phyloP scores from a whole-genome alignment of 345 rosid genomes.

The Pistacia integerrima region DNA sequence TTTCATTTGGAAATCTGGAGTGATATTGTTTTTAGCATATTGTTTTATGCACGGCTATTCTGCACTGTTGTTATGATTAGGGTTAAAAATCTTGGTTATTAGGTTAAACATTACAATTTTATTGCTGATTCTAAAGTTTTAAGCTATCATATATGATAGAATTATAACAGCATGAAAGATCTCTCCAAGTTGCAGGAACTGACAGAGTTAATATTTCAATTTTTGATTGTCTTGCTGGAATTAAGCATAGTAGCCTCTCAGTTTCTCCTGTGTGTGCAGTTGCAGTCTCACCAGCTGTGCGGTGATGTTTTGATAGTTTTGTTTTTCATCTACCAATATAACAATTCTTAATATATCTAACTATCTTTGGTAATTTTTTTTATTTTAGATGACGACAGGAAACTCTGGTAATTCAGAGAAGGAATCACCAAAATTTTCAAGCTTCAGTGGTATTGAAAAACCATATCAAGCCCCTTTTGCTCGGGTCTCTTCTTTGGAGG shows the following conservation, averaged over 20 bases:
- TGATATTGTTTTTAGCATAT: not conserved
- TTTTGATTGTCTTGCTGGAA: conserved; percentile 1
- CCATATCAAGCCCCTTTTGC: conserved; percentile 76
- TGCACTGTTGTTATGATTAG: not conserved
- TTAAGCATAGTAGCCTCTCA: not conserved
- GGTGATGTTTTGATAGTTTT: conserved; percentile 6
- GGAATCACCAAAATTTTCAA: conserved; percentile 46
- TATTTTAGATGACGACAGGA: conserved; percentile 48
- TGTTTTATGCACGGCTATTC: not conserved
- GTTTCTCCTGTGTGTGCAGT: not conserved
- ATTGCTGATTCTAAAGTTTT: not conserved
- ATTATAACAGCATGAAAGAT: not conserved
- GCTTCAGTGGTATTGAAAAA: conserved; percentile 40
- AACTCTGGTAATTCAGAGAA: conserved; percentile 35
- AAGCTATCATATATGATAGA: not conserved
- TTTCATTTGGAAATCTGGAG: not conserved
- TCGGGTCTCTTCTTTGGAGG: conserved; percentile 75
- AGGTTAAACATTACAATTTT: not conserved
- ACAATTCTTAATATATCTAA: not conserved
- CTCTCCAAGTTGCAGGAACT: not conserved
- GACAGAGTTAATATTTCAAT: not conserved
- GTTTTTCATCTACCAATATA: conserved; percentile 6
- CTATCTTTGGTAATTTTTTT: conserved; percentile 14
- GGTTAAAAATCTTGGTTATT: not conserved
- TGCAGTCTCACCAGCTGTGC: not conserved